Percentiles rank a stretch among this genome's conserved stretches.
Evolutionary conservation across 192 early-diverging fungal species (phyloP).

Genomic region (Rhizoclosmatium sp.): DNA sequence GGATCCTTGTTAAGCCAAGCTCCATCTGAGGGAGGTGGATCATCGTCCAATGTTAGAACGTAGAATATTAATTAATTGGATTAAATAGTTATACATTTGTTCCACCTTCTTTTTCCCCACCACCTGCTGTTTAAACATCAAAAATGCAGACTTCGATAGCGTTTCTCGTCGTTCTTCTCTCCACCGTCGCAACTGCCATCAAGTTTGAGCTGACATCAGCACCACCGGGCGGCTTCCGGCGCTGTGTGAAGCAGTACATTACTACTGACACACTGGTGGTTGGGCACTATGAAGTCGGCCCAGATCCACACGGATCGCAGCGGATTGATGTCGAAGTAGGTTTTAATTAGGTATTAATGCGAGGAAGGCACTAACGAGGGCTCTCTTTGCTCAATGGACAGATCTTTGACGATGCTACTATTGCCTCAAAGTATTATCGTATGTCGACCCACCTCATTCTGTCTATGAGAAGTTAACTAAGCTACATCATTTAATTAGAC

Average conservation of each 20-base stretch:
- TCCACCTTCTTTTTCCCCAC: too few relatives aligned
- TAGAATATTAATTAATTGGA: too few relatives aligned
- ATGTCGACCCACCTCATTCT: not conserved
- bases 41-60: too few relatives aligned
- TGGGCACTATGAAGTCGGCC: constrained; percentile 69
- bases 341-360: not conserved
- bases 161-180: not conserved
- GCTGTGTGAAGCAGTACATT: constrained; percentile 84
- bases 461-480: not conserved
- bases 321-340: constrained; percentile 72
- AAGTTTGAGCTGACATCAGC: constrained; percentile 82
- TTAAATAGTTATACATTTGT: too few relatives aligned
- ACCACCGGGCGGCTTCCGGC: constrained; percentile 48
- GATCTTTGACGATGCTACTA: constrained; percentile 78
- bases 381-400: constrained; percentile 33
- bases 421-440: constrained; percentile 72
- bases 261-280: constrained; percentile 73
- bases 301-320: constrained; percentile 56
- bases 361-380: not conserved
- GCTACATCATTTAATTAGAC: constrained; percentile 17
- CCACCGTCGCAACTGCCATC: constrained; percentile 54
- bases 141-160: too few relatives aligned
- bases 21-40: too few relatives aligned
- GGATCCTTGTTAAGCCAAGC: too few relatives aligned
- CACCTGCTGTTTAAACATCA: too few relatives aligned